Conservation (phyloP, 139 green algal species). For the Gonium pectorale region DNA sequence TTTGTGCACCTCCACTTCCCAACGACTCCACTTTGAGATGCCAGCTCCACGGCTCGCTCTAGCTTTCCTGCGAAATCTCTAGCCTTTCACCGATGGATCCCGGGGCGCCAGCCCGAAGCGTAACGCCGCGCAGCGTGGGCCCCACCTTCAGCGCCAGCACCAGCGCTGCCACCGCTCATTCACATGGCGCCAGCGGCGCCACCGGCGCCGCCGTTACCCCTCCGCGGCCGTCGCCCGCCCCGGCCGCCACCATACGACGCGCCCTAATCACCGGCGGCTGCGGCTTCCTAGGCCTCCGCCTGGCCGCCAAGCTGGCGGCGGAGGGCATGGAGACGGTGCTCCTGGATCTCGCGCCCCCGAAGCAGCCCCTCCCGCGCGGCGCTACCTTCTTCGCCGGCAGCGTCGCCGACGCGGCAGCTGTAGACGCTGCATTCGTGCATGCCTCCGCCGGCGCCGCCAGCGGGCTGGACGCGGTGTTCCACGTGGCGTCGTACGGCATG, state of each 20-base stretch:
- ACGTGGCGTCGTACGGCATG: constrained; percentile 68
- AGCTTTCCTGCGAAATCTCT: too few species aligned
- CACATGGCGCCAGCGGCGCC: too few species aligned
- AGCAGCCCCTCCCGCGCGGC: neutral
- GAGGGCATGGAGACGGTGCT: constrained; percentile 1
- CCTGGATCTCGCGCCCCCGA: neutral
- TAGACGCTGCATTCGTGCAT: neutral
- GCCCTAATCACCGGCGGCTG: constrained; percentile 27
- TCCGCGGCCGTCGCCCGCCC: too few species aligned
- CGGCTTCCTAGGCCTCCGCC: constrained; percentile 24
- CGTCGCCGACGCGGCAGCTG: neutral
- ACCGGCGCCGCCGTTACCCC: too few species aligned
- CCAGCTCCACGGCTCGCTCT: too few species aligned
- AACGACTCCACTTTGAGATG: too few species aligned
- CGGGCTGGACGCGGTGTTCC: constrained; percentile 50
- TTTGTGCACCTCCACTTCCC: too few species aligned
- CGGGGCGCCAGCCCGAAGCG: too few species aligned
- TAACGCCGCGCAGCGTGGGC: too few species aligned
- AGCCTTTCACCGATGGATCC: too few species aligned
- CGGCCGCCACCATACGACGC: neutral
- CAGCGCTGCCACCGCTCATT: too few species aligned
- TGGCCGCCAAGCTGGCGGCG: neutral
- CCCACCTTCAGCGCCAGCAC: too few species aligned
- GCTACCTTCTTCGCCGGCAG: neutral
- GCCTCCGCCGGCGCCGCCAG: neutral